Conservation (phyloP, 176 grass and related monocot species). For the Pontederia crassipes region DNA sequence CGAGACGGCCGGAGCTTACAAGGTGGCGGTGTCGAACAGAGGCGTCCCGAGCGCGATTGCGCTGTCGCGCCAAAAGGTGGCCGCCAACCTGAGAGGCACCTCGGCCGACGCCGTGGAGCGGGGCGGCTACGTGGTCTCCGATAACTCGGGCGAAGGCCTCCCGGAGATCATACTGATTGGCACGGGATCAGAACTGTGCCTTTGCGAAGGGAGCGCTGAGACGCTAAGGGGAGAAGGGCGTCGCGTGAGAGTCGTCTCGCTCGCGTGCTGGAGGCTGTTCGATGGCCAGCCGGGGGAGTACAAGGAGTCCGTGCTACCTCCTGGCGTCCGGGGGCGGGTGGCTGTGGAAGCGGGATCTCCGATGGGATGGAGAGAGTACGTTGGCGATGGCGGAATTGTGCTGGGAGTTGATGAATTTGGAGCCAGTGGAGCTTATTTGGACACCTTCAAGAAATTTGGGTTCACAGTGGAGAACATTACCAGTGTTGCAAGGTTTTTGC, state of each 20-base stretch:
- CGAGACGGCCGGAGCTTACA: slow-evolving; percentile 1
- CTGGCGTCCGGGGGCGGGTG: not conserved
- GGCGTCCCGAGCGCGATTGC: not conserved
- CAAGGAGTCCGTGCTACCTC: slow-evolving; percentile 3
- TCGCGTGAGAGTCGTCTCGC: slow-evolving; percentile 1
- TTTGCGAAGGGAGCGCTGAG: slow-evolving; percentile 5
- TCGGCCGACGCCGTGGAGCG: slow-evolving; percentile 1
- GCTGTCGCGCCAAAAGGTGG: slow-evolving; percentile 7
- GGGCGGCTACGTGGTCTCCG: slow-evolving; percentile 2
- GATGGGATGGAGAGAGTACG: slow-evolving; percentile 4
- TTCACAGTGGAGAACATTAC: not conserved
- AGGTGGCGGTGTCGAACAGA: not conserved
- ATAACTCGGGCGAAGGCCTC: not conserved
- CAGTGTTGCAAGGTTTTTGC: too few species aligned
- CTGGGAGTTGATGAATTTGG: slow-evolving; percentile 2
- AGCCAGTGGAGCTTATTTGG: slow-evolving; percentile 4
- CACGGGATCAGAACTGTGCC: slow-evolving; percentile 1
- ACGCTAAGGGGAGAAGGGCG: not conserved
- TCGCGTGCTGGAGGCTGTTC: slow-evolving; percentile 11
- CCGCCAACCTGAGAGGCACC: slow-evolving; percentile 6
- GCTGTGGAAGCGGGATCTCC: slow-evolving; percentile 7
- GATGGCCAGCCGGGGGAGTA: slow-evolving; percentile 2
- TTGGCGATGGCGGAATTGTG: not conserved
- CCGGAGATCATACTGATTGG: slow-evolving; percentile 11
- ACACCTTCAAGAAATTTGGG: not conserved